Conservation (phyloP, 495 filamentous ascomycete genomes). For the Filosporella fistucella region DNA sequence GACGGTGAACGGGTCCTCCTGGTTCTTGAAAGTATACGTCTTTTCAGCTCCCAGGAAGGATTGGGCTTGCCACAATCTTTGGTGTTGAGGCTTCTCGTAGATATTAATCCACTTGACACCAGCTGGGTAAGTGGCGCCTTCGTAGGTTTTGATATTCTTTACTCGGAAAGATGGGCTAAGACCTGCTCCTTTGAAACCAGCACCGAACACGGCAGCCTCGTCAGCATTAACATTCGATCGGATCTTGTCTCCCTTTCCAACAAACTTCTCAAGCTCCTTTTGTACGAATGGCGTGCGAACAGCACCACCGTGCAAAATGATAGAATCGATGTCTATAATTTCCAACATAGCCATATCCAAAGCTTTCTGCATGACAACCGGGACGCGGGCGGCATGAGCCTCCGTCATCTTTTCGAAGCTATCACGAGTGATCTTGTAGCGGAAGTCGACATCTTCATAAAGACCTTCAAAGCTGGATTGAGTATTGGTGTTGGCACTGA, state of each 20-base stretch:
- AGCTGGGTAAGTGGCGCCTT: slow-evolving; percentile 67
- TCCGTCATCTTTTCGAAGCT: slow-evolving; percentile 81
- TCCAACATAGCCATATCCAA: slow-evolving; percentile 67
- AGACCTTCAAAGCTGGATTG: slow-evolving; percentile 78
- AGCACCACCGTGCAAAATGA: slow-evolving; percentile 90
- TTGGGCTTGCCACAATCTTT: slow-evolving; percentile 71
- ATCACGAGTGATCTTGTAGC: slow-evolving; percentile 78
- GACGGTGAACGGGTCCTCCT: slow-evolving; percentile 63
- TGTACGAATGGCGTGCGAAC: slow-evolving; percentile 93
- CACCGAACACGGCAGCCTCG: slow-evolving; percentile 94
- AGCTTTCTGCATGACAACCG: slow-evolving; percentile 65
- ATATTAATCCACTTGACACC: slow-evolving; percentile 68
- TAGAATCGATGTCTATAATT: slow-evolving; percentile 74
- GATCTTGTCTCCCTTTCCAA: slow-evolving; percentile 70
- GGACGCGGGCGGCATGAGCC: slow-evolving; percentile 62
- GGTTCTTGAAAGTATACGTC: slow-evolving; percentile 81
- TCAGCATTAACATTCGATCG: slow-evolving; percentile 94
- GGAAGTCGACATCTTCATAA: slow-evolving; percentile 88
- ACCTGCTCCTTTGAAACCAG: slow-evolving; percentile 88
- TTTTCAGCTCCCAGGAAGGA: slow-evolving; percentile 77
- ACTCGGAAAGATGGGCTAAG: slow-evolving; percentile 93
- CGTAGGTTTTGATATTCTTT: slow-evolving; percentile 84
- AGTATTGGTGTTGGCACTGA: slow-evolving; percentile 89
- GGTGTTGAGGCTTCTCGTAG: slow-evolving; percentile 55
- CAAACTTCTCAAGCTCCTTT: slow-evolving; percentile 73